A percentile compares a stretch with the other conserved stretches of the same genome.
Conservation (phyloP, 805 yeast genomes). For the Saccharomycopsis fermentans region DNA sequence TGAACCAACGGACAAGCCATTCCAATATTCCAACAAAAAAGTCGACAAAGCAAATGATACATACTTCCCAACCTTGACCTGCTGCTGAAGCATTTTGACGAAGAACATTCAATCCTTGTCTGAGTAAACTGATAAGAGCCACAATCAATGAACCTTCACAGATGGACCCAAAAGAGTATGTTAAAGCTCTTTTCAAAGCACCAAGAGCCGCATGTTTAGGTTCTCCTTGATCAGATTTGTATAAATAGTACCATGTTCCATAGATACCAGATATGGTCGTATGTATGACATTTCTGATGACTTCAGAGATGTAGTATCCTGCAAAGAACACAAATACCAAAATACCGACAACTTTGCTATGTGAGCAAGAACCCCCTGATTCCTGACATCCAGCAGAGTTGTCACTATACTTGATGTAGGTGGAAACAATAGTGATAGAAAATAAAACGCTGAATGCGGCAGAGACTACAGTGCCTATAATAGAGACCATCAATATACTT, state of each 20-base stretch:
- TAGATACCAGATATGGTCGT: conserved; percentile 74
- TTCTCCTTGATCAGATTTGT: conserved; percentile 64
- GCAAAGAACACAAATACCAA: conserved; percentile 70
- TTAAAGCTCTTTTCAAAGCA: conserved; percentile 67
- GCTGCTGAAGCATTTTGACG: conserved; percentile 42
- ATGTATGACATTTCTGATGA: conserved; percentile 69
- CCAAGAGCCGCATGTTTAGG: conserved; percentile 75
- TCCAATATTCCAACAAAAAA: conserved; percentile 55
- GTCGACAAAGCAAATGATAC: conserved; percentile 44
- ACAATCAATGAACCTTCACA: conserved; percentile 76
- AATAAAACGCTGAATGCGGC: conserved; percentile 60
- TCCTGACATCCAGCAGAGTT: conserved; percentile 38
- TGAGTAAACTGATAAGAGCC: conserved; percentile 57
- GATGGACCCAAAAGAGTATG: conserved; percentile 83
- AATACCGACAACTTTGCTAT: conserved; percentile 54
- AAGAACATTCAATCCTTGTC: conserved; percentile 42
- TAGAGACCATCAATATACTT: conserved; percentile 50
- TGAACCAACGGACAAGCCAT: conserved; percentile 78
- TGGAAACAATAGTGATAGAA: conserved; percentile 57
- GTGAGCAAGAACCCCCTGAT: conserved; percentile 45
- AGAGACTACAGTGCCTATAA: conserved; percentile 48
- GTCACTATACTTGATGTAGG: conserved; percentile 69
- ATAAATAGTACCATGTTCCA: conserved; percentile 86
- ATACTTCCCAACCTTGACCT: conserved; percentile 43
- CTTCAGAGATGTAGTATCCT: conserved; percentile 77